Base-by-base conservation (phyloP, 2,329 filamentous ascomycete genomes). In the Aspergillus cejpii region DNA sequence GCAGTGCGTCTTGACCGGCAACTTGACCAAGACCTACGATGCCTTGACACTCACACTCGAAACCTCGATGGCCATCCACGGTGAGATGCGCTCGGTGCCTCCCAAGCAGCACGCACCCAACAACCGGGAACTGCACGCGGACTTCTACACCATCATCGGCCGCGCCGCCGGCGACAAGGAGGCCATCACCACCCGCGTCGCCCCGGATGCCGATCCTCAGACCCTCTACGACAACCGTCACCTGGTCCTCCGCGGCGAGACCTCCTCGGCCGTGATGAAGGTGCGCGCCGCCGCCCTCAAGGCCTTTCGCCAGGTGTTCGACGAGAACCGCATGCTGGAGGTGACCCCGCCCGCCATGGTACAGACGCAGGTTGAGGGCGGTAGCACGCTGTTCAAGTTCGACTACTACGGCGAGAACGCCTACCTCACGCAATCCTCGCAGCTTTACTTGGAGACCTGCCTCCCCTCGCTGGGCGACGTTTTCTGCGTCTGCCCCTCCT, bases 401-500 rank as follows among this genome's bases (percentile, higher is more conserved):
- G 77, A 85, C 62, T 94, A 92, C 76, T 96, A 95, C 70, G 84
- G 83, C 57, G 86, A 96, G 69, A 79, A 84, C 57, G 86, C 92
- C 48, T 98, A 90, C 74, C 81, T 98, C 51, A 97, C 92, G 3
- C 92, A 98, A 72, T 96, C 90, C 3, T 94, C 87, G 26, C 92
- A 98, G 71, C 81, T 98, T 43, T 98, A 98, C 71, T 85, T 98
- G 47, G 92, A 98, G 76, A 98, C 92, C 24, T 88, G 84, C 54
- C 75, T 98, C 24, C 88, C 91, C 8, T 87, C 85, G 41, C 77
- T 97, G 60, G 92, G 92, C 57, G 87, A 96, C 65, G 89, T 96
- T 42, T 98, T 94, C 78, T 97, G 91, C 66, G 91, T 98, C 60
- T 90, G 95, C 70, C 95, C 95, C 69, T 97, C 91, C 1, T 98